Base-by-base conservation (phyloP, 805 yeast species). In the Zygosaccharomyces lentus region DNA sequence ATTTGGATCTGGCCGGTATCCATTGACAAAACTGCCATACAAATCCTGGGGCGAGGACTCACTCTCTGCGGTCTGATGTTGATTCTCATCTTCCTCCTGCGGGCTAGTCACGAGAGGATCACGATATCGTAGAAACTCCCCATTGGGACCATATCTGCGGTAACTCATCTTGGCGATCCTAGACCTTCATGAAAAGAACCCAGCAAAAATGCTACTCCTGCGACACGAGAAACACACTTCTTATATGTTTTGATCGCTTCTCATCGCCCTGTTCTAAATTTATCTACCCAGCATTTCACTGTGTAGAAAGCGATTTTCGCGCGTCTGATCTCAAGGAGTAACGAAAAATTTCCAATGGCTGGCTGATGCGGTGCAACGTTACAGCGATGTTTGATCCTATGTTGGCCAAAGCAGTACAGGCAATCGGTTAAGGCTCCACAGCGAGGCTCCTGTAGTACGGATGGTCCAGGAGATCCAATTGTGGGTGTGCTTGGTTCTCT, bases 21-120 rank as follows among this genome's bases (percentile, higher is more conserved):
- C 51, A 31, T 52, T 51, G 6, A 56, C 56, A 44, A 58, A 58
- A 34, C 50, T 50, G 21, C 41, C 49, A 39, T 60, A 58, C 26
- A 51, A 29, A 12, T 44, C 40, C 30, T 41, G 49, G 9, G 43
- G 45, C 21, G 34, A 42, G 7, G 40, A 12, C 23, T 27, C 30
- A 27, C 35, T 34, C 9, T 23, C 39, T 24, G 37, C 26, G 12
- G 29, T 10, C 24, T 37, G 45, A 21, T 34, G 37, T 12, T 21
- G 41, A 8, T 19, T 40, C 13, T 34, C 45, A 6, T 34, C 40
- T 8, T 26, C 42, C 17, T 34, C 47, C 34, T 39, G 26, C 31
- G 41, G 41, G 13, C 21, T 38, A 25, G 23, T 16, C 19, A 38
- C 41, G 25, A 38, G 13, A 12, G 41, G 41, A 38, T 38, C 41